A percentile compares a stretch with the other conserved stretches of the same genome.
Evolutionary conservation across 345 rosid genomes (phyloP).

Genomic region (Stellera chamaejasme): DNA sequence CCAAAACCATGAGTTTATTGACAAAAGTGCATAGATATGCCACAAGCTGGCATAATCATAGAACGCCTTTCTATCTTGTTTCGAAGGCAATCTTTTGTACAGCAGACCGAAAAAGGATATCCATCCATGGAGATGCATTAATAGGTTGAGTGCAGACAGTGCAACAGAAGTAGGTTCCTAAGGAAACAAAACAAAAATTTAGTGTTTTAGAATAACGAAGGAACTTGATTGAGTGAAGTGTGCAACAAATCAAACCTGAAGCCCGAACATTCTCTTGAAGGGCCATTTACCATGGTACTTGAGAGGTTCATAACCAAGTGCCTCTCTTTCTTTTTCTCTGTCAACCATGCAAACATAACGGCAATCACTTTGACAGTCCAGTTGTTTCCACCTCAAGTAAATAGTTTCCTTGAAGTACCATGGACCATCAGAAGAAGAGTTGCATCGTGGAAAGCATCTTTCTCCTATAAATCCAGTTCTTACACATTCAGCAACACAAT

Average conservation of each 20-base stretch:
- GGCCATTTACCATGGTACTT: conserved; percentile 92
- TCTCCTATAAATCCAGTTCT: conserved; percentile 55
- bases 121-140: conserved; percentile 78
- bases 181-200: conserved; percentile 6
- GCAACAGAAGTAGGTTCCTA: conserved; percentile 74
- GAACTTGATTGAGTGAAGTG: conserved; percentile 1
- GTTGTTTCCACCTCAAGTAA: conserved; percentile 53
- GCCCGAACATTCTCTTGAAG: conserved; percentile 56
- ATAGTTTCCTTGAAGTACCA: conserved; percentile 72
- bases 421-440: conserved; percentile 45
- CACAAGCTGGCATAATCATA: conserved; percentile 59
- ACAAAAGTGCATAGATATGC: conserved; percentile 50
- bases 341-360: conserved; percentile 64
- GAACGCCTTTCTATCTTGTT: conserved; percentile 40
- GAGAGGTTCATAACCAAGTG: conserved; percentile 37
- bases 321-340: conserved; percentile 48
- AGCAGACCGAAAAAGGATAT: conserved; percentile 59
- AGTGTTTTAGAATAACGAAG: neutral
- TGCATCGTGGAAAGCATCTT: conserved; percentile 59
- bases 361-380: conserved; percentile 74
- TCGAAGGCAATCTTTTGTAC: conserved; percentile 51
- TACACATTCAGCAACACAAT: conserved; percentile 51
- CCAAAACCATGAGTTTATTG: conserved; percentile 82
- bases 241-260: conserved; percentile 39
- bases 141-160: conserved; percentile 63